Percentiles rank a stretch among this genome's conserved stretches.
Conservation (phyloP, 108 stramenopile species). For the Discostella pseudostelligera region DNA sequence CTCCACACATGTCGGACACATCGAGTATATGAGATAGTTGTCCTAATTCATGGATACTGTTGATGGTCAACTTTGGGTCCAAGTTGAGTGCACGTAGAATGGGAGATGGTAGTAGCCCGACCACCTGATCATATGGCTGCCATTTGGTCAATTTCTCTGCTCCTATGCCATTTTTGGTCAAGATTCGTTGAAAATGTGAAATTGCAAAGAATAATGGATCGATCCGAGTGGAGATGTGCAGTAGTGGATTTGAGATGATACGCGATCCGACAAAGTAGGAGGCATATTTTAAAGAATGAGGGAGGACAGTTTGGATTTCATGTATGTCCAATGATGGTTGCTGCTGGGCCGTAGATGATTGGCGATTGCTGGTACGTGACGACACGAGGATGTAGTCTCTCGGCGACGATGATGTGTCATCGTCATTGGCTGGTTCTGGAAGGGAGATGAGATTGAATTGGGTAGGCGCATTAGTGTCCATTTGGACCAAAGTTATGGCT, state of each 20-base stretch:
- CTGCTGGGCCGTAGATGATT: no score
- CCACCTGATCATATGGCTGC: conserved; percentile 66
- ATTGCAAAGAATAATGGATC: conserved; percentile 71
- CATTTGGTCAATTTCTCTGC: conserved; percentile 34
- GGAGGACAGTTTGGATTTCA: conserved; percentile 52
- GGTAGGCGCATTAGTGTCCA: neutral
- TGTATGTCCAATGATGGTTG: conserved; percentile 34
- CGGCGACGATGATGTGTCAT: no score
- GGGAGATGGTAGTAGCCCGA: no score
- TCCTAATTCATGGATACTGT: conserved; percentile 24
- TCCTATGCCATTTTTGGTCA: neutral
- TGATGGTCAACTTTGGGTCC: conserved; percentile 8
- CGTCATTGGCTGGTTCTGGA: conserved; percentile 18
- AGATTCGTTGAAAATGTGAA: conserved; percentile 18
- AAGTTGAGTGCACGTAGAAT: conserved; percentile 30
- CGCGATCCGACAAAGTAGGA: conserved; percentile 61
- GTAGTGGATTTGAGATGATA: conserved; percentile 50
- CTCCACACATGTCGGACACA: conserved; percentile 50
- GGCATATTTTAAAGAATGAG: conserved; percentile 47
- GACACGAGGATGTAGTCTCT: conserved; percentile 32
- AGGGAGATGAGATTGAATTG: conserved; percentile 21
- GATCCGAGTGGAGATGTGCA: conserved; percentile 55
- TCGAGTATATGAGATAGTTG: conserved; percentile 56
- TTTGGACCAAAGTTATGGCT: conserved; percentile 26
- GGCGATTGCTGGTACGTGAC: neutral